Conservation (phyloP, 2,329 filamentous ascomycete species). For the Metarhizium sp. region DNA sequence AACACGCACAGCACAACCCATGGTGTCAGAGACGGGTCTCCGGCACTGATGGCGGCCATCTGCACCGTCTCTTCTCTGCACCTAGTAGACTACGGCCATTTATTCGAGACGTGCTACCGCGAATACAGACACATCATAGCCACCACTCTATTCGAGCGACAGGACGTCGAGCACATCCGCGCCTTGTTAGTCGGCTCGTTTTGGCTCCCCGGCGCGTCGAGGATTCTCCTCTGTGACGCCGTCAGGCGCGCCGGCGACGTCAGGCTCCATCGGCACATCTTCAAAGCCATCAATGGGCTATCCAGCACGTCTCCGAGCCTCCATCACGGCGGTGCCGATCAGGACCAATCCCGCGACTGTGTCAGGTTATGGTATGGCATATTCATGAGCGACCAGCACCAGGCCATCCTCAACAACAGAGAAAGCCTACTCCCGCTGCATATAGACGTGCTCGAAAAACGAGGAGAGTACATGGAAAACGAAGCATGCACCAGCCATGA, state of each 20-base stretch:
- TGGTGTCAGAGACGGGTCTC: conserved; percentile 11
- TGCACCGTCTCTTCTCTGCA: conserved; percentile 14
- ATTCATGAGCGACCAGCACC: conserved; percentile 26
- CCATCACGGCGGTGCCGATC: conserved; percentile 7
- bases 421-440: neutral
- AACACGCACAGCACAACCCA: conserved; percentile 10
- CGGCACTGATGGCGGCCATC: conserved; percentile 11
- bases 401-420: conserved; percentile 3
- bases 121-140: neutral
- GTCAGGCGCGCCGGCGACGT: conserved; percentile 29
- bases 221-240: conserved; percentile 27
- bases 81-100: conserved; percentile 9
- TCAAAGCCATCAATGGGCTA: neutral
- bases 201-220: conserved; percentile 28
- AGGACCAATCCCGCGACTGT: conserved; percentile 14
- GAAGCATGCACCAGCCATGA: neutral
- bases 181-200: conserved; percentile 28
- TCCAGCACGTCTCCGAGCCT: neutral
- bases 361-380: conserved; percentile 29
- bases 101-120: conserved; percentile 2
- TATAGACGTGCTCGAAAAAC: neutral
- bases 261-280: conserved; percentile 20
- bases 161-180: conserved; percentile 24
- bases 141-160: conserved; percentile 15
- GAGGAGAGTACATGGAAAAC: neutral